A percentile compares a stretch with the other conserved stretches of the same genome.
Evolutionary conservation across 2,329 filamentous ascomycete genomes (phyloP).

Genomic region (Elsinoe fawcettii): DNA sequence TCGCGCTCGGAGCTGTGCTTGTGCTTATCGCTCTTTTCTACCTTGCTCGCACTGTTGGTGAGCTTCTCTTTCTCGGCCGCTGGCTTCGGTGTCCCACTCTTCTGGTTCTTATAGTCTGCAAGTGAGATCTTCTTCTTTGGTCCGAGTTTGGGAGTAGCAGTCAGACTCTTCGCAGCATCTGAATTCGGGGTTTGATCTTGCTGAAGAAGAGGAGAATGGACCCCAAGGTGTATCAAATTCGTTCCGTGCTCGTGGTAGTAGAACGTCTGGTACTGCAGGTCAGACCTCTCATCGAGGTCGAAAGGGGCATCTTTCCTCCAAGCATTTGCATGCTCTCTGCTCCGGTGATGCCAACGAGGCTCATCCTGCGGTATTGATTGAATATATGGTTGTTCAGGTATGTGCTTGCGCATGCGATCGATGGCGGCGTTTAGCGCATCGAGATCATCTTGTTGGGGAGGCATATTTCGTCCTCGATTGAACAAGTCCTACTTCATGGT

Average conservation of each 20-base stretch:
- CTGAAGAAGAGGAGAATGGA: constrained; percentile 23
- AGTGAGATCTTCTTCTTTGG: constrained; percentile 57
- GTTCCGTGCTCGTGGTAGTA: constrained; percentile 48
- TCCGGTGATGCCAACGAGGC: constrained; percentile 35
- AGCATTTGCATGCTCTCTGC: constrained; percentile 33
- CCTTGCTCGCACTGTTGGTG: constrained; percentile 20
- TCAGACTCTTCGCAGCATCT: constrained; percentile 25
- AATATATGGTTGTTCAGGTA: constrained; percentile 40
- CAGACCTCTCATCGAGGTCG: constrained; percentile 44
- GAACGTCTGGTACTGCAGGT: constrained; percentile 56
- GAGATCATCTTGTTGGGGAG: constrained; percentile 8
- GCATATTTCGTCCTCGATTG: constrained; percentile 10
- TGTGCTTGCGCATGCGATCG: constrained; percentile 36
- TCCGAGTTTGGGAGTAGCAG: constrained; percentile 34
- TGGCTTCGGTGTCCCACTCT: constrained; percentile 30
- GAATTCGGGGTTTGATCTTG: constrained; percentile 31
- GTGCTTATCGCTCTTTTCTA: constrained; percentile 17
- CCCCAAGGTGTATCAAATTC: constrained; percentile 16
- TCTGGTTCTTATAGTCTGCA: constrained; percentile 53
- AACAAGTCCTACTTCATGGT: background rate
- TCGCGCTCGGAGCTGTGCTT: background rate
- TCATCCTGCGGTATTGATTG: constrained; percentile 41
- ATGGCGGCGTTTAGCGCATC: constrained; percentile 31
- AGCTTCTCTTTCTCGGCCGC: constrained; percentile 20
- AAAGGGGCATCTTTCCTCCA: constrained; percentile 47